phyloP scores from a whole-genome alignment of 2,329 filamentous ascomycete genomes.

The Phaeosphaeria sp. region DNA sequence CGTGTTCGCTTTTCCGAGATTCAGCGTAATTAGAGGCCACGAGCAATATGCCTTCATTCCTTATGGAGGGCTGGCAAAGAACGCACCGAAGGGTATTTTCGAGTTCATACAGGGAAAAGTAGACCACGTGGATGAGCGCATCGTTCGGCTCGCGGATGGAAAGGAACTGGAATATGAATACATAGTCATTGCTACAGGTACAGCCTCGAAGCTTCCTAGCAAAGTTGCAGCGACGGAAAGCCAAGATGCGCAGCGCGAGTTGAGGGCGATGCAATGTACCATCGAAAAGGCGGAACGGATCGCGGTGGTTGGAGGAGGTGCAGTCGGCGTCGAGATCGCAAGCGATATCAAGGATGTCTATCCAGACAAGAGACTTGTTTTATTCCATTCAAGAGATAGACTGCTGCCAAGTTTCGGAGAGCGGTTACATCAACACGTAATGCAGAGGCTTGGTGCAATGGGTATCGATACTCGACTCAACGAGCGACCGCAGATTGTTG shows the following conservation, averaged over 20 bases:
- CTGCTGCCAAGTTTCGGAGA: constrained; percentile 62
- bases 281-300: constrained; percentile 58
- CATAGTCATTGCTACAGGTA: constrained; percentile 66
- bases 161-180: constrained; percentile 61
- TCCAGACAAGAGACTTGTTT: constrained; percentile 62
- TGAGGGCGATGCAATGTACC: constrained; percentile 57
- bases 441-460: too few species aligned
- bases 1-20: constrained; percentile 66
- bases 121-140: constrained; percentile 43
- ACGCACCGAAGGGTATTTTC: constrained; percentile 44
- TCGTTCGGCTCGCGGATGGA: constrained; percentile 53
- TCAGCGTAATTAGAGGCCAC: constrained; percentile 59
- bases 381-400: constrained; percentile 64
- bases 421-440: constrained; percentile 48
- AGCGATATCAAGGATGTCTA: constrained; percentile 65
- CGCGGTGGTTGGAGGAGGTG: constrained; percentile 61
- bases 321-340: constrained; percentile 68
- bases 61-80: constrained; percentile 53
- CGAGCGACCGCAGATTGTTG: constrained; percentile 54
- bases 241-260: constrained; percentile 50
- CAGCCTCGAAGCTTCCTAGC: constrained; percentile 56
- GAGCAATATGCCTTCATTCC: constrained; percentile 68
- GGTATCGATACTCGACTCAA: too few species aligned
- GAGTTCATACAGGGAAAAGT: constrained; percentile 55
- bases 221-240: constrained; percentile 56